These are phyloP conservation scores for Leccinum rimulosum DNA, from an alignment of 768 basidiomycete genomes.

Conservation along the genomic window DNA sequence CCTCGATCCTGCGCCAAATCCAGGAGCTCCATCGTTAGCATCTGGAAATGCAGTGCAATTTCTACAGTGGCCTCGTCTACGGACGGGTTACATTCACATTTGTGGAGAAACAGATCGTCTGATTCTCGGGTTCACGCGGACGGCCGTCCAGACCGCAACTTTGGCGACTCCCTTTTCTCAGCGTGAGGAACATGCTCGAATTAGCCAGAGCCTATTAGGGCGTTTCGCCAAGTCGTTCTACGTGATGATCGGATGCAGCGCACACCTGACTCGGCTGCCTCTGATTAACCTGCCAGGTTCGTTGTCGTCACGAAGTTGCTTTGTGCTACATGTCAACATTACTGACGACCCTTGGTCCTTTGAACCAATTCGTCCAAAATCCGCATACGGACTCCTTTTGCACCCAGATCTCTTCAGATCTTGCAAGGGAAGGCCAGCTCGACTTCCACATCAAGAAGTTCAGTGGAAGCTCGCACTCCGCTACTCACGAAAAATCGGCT, in stretches of 20 bases:
- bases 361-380: slow-evolving; percentile 1
- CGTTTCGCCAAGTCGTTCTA: neutral
- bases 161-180: slow-evolving; percentile 12
- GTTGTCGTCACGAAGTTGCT: neutral
- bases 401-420: slow-evolving; percentile 23
- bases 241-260: neutral
- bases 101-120: slow-evolving; percentile 1
- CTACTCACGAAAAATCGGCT: slow-evolving; percentile 27
- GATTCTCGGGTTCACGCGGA: slow-evolving; percentile 17
- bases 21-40: slow-evolving; percentile 3
- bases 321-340: slow-evolving; percentile 2
- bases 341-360: slow-evolving; percentile 2
- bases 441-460: slow-evolving; percentile 28
- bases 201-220: neutral
- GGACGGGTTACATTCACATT: slow-evolving; percentile 1
- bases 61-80: neutral
- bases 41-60: neutral
- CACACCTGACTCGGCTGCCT: neutral
- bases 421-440: slow-evolving; percentile 7
- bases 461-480: slow-evolving; percentile 14
- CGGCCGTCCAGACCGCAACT: slow-evolving; percentile 11
- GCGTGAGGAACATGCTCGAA: neutral
- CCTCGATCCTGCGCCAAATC: neutral
- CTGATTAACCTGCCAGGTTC: neutral
- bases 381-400: slow-evolving; percentile 8